These are phyloP conservation scores for Nakazawaea peltata DNA, from an alignment of 805 yeast genomes.

Conservation along the genomic window DNA sequence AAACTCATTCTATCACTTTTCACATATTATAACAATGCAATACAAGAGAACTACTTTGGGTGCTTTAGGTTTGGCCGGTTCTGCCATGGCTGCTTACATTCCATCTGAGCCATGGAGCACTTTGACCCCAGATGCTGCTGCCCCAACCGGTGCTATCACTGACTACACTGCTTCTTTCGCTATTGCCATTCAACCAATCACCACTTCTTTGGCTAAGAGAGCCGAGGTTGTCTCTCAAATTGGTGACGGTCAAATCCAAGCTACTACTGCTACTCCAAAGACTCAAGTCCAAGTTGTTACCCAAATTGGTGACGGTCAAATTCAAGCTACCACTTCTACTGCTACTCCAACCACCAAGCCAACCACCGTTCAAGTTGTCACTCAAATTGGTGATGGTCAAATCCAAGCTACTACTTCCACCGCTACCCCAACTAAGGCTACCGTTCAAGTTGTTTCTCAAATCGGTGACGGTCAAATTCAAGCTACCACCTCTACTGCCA, in stretches of 20 bases:
- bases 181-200: conserved; percentile 52
- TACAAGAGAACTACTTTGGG: conserved; percentile 28
- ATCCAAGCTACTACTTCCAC: conserved; percentile 30
- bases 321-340: conserved; percentile 35
- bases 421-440: conserved; percentile 16
- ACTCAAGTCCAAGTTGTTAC: conserved; percentile 29
- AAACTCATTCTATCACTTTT: no score
- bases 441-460: conserved; percentile 30
- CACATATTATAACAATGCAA: conserved; percentile 35
- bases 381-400: conserved; percentile 40
- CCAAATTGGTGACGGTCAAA: conserved; percentile 48
- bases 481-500: conserved; percentile 26
- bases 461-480: conserved; percentile 43
- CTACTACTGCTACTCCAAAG: conserved; percentile 30
- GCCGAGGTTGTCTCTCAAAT: conserved; percentile 45
- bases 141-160: conserved; percentile 46
- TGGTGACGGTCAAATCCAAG: conserved; percentile 57
- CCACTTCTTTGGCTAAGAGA: conserved; percentile 23
- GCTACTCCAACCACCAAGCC: conserved; percentile 22
- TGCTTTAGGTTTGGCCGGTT: conserved; percentile 35
- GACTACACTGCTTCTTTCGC: conserved; percentile 54
- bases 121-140: conserved; percentile 52
- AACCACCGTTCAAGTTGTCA: conserved; percentile 18
- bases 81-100: conserved; percentile 52
- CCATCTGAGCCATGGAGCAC: conserved; percentile 67